Conservation (phyloP, 176 grass and related monocot species). For the Oryza nivara region DNA sequence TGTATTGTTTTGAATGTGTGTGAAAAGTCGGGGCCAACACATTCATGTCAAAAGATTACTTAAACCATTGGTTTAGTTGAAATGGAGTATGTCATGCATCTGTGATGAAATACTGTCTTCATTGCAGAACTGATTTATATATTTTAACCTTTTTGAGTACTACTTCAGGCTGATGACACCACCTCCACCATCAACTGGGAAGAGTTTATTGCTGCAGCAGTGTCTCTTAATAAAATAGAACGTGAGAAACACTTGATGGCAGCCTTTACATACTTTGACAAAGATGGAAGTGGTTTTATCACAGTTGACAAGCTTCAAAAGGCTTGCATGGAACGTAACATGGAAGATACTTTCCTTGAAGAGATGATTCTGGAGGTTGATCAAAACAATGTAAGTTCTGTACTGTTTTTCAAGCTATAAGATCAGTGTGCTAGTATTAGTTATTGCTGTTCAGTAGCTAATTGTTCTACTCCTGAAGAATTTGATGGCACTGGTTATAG, state of each 20-base stretch:
- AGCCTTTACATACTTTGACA: conserved; percentile 73
- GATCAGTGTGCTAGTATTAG: not conserved
- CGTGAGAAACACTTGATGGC: conserved; percentile 60
- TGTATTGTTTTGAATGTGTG: not conserved
- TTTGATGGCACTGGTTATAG: conserved; percentile 3
- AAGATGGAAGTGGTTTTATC: conserved; percentile 69
- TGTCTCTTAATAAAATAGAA: conserved; percentile 65
- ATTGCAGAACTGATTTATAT: not conserved
- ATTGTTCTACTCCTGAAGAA: not conserved
- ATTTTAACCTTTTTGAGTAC: not conserved
- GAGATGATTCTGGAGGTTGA: conserved; percentile 60
- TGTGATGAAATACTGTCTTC: not conserved
- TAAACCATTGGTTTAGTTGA: not conserved
- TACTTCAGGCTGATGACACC: conserved; percentile 56
- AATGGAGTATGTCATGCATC: conserved; percentile 7
- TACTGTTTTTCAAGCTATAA: not conserved
- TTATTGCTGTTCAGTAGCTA: not conserved
- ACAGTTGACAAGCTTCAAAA: conserved; percentile 61
- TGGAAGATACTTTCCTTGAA: conserved; percentile 52
- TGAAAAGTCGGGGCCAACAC: not conserved
- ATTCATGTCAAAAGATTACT: not conserved
- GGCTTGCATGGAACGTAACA: conserved; percentile 51
- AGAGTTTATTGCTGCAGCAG: conserved; percentile 73
- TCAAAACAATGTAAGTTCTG: conserved; percentile 66
- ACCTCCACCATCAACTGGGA: conserved; percentile 52